phyloP scores from a whole-genome alignment of 805 yeast genomes.

The Candida piceae region DNA sequence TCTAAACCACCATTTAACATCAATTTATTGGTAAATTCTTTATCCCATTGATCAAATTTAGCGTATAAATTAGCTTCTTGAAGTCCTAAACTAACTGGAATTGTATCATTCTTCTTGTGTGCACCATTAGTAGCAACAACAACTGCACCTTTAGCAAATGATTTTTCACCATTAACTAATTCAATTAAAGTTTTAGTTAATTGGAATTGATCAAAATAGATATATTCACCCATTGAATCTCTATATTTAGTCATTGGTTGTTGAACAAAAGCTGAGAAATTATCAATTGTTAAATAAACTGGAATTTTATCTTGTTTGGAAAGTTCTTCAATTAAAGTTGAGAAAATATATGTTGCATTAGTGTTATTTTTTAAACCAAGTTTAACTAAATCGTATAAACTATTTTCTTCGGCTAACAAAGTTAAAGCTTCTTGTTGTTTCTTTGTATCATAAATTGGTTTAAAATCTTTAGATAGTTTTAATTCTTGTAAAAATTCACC shows the following conservation, averaged over 20 bases:
- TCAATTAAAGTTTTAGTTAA: constrained; percentile 53
- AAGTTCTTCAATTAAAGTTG: constrained; percentile 52
- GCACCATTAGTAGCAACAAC: constrained; percentile 58
- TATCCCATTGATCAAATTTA: constrained; percentile 44
- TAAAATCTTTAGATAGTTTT: constrained; percentile 16
- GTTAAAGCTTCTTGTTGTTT: constrained; percentile 10
- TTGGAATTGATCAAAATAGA: constrained; percentile 61
- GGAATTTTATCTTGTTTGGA: constrained; percentile 46
- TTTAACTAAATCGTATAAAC: constrained; percentile 41
- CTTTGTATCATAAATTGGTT: constrained; percentile 16
- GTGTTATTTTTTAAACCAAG: constrained; percentile 18
- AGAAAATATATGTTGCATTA: constrained; percentile 41
- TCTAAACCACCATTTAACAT: constrained; percentile 23
- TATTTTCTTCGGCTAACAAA: constrained; percentile 15
- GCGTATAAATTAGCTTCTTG: constrained; percentile 53
- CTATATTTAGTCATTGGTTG: constrained; percentile 55
- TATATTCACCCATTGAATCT: constrained; percentile 46
- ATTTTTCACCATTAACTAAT: constrained; percentile 45
- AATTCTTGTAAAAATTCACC: constrained; percentile 31
- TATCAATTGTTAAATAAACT: constrained; percentile 67
- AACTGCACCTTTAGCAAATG: constrained; percentile 59
- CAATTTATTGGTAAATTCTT: constrained; percentile 46
- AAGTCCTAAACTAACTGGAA: constrained; percentile 49
- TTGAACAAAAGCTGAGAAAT: constrained; percentile 59
- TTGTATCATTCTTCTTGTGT: constrained; percentile 48